Conservation (phyloP, 1,139 yeast genomes). For the Suhomyces bribrorum region DNA sequence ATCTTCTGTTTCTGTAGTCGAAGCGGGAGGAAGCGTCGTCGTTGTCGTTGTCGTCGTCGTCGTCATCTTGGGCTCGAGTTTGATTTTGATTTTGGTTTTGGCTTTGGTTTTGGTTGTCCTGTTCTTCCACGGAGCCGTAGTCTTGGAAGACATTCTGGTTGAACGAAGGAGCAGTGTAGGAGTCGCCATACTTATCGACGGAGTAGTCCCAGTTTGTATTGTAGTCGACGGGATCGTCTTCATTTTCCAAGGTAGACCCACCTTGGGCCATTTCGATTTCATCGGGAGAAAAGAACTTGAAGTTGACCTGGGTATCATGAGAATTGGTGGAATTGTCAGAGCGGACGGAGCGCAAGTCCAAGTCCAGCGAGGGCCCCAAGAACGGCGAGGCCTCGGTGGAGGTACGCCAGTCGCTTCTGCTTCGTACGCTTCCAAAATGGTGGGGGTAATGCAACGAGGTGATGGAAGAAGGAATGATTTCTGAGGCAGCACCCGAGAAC, state of each 20-base stretch:
- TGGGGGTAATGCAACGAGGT: constrained; percentile 81
- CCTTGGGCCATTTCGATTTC: constrained; percentile 89
- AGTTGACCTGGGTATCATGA: constrained; percentile 44
- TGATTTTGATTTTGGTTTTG: too few relatives aligned
- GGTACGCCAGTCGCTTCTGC: constrained; percentile 24
- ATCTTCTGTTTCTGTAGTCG: constrained; percentile 34
- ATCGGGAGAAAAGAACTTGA: constrained; percentile 78
- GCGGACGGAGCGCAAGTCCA: constrained; percentile 29
- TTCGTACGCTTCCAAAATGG: constrained; percentile 41
- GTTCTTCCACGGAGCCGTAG: constrained; percentile 34
- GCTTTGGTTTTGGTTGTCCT: too few relatives aligned
- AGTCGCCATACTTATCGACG: constrained; percentile 49
- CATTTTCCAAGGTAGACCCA: constrained; percentile 72
- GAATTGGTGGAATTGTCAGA: constrained; percentile 34
- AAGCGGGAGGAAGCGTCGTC: constrained; percentile 17
- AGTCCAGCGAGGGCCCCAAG: constrained; percentile 26
- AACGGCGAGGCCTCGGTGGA: constrained; percentile 45
- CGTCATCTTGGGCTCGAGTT: too few relatives aligned
- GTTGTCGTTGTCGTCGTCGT: too few relatives aligned
- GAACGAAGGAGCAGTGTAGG: constrained; percentile 12
- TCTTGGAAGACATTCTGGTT: constrained; percentile 10
- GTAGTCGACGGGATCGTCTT: constrained; percentile 55
- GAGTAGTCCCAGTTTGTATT: constrained; percentile 70
- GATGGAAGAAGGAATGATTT: constrained; percentile 85
- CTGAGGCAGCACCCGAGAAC: constrained; percentile 89